Percentiles rank a stretch among this genome's conserved stretches.
These are phyloP conservation scores for Chaetomium fimeti DNA, from an alignment of 495 filamentous ascomycete genomes.

Conservation along the genomic window DNA sequence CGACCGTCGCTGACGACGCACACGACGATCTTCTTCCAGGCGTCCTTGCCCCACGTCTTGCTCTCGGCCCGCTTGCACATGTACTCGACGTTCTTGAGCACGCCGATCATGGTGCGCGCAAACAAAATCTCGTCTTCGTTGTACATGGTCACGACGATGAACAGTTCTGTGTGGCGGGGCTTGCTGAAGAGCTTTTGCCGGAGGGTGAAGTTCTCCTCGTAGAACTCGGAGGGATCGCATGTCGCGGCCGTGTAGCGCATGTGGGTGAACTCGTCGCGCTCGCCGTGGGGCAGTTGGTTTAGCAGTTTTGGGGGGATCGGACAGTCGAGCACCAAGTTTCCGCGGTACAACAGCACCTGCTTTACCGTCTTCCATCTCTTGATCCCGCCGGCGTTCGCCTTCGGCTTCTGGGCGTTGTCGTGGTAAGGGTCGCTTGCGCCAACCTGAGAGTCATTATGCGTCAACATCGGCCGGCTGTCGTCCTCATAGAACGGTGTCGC, in stretches of 20 bases:
- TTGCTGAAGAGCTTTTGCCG: conserved; percentile 94
- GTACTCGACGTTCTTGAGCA: conserved; percentile 97
- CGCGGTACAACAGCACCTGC: conserved; percentile 93
- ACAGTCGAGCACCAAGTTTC: conserved; percentile 96
- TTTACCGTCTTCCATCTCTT: conserved; percentile 98
- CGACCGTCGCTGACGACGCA: conserved; percentile 98
- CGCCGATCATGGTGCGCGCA: conserved; percentile 93
- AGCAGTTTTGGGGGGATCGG: conserved; percentile 88
- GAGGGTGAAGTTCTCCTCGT: conserved; percentile 82
- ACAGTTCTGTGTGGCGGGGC: conserved; percentile 89
- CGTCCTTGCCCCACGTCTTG: conserved; percentile 97
- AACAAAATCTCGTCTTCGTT: conserved; percentile 98
- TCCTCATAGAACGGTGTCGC: conserved; percentile 38
- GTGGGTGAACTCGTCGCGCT: conserved; percentile 97
- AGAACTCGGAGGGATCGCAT: conserved; percentile 89
- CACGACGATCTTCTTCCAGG: conserved; percentile 99
- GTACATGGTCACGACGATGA: conserved; percentile 99
- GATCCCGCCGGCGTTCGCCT: conserved; percentile 56
- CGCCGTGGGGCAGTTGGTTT: conserved; percentile 80
- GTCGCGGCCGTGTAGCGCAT: conserved; percentile 98
- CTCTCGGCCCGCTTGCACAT: conserved; percentile 89
- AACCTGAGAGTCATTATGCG: conserved; percentile 47
- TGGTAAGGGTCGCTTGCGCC: conserved; percentile 47
- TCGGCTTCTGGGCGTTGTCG: conserved; percentile 49
- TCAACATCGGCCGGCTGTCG: conserved; percentile 52